Conservation (phyloP, 495 filamentous ascomycete genomes). For the Mytilinidion resinicola region DNA sequence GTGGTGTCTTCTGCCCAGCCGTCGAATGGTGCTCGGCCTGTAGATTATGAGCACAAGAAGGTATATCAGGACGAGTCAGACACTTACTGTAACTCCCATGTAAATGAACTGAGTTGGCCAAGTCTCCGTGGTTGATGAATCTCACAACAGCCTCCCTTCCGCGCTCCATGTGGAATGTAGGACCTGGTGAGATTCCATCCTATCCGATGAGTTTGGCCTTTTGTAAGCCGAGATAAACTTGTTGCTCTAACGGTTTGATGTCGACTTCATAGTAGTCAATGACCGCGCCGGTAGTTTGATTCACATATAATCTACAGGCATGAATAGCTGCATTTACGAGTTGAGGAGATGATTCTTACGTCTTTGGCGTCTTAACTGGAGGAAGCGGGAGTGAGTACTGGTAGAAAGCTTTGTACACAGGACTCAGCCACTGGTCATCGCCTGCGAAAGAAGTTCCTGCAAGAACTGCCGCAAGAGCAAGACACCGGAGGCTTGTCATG, state of each 20-base stretch:
- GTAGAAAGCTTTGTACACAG: conserved; percentile 43
- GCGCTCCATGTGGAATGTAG: conserved; percentile 42
- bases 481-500: conserved; percentile 10
- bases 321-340: neutral
- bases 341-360: neutral
- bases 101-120: conserved; percentile 43
- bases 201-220: conserved; percentile 46
- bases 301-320: conserved; percentile 21
- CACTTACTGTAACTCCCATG: conserved; percentile 46
- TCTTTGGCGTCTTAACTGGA: conserved; percentile 39
- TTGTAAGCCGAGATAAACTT: conserved; percentile 44
- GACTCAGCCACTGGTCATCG: conserved; percentile 26
- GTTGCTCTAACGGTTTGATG: conserved; percentile 41
- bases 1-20: conserved; percentile 54
- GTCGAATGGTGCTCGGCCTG: conserved; percentile 38
- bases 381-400: conserved; percentile 45
- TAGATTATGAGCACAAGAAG: neutral
- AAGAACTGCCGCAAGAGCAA: conserved; percentile 4
- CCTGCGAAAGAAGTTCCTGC: conserved; percentile 14
- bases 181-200: conserved; percentile 49
- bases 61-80: conserved; percentile 26
- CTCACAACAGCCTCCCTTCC: conserved; percentile 47
- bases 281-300: conserved; percentile 25
- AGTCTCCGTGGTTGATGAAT: conserved; percentile 45
- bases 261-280: conserved; percentile 46